Evolutionary conservation across 2,329 filamentous ascomycete species (phyloP).

Genomic region (Ceratocystis smalleyi): DNA sequence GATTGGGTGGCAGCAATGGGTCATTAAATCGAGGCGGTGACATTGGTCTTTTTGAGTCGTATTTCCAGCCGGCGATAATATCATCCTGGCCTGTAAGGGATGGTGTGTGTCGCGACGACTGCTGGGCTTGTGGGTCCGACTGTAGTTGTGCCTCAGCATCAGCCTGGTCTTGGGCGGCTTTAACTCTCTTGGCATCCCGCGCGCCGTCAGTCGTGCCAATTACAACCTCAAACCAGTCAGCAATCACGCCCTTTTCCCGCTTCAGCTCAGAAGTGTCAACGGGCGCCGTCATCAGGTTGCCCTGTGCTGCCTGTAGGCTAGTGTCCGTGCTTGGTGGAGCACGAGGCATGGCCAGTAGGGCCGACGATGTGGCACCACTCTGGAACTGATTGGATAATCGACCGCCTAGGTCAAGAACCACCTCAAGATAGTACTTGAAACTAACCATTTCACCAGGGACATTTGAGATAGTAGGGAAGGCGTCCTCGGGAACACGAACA

Average conservation of each 20-base stretch:
- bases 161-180: slow-evolving; percentile 18
- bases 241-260: slow-evolving; percentile 82
- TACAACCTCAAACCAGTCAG: slow-evolving; percentile 69
- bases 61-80: slow-evolving; percentile 16
- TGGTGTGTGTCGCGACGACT: slow-evolving; percentile 15
- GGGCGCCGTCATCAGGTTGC: slow-evolving; percentile 45
- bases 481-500: slow-evolving; percentile 74
- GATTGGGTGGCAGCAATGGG: slow-evolving; percentile 11
- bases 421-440: slow-evolving; percentile 87
- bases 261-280: slow-evolving; percentile 76
- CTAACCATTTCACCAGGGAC: slow-evolving; percentile 89
- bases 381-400: slow-evolving; percentile 62
- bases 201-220: slow-evolving; percentile 73
- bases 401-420: slow-evolving; percentile 81
- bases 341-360: slow-evolving; percentile 25
- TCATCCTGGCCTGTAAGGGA: slow-evolving; percentile 24
- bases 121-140: slow-evolving; percentile 6
- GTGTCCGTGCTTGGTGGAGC: slow-evolving; percentile 24
- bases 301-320: slow-evolving; percentile 34
- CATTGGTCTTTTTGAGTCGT: slow-evolving; percentile 12
- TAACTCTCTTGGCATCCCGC: slow-evolving; percentile 15
- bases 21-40: slow-evolving; percentile 9
- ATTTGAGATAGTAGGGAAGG: slow-evolving; percentile 77
- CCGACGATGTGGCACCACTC: slow-evolving; percentile 37
- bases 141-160: slow-evolving; percentile 1